These are phyloP conservation scores for Macrolepiota albuminosa DNA, from an alignment of 768 basidiomycete genomes.

Conservation along the genomic window DNA sequence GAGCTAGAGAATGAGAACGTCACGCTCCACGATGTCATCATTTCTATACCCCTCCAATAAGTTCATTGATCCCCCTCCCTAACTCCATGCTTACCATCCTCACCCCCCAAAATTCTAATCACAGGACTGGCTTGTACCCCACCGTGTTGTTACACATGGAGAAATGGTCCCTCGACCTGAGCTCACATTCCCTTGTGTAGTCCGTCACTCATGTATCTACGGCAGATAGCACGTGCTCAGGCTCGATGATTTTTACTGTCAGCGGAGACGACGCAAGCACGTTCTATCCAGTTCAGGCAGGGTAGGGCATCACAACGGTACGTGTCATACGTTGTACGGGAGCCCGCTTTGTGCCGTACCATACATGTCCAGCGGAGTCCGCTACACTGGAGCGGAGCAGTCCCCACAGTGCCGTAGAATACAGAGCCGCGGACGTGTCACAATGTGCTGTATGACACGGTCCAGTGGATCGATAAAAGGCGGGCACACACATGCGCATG, in stretches of 20 bases:
- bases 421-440: no score
- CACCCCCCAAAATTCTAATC: background rate
- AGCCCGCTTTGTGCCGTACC: no score
- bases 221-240: constrained; percentile 58
- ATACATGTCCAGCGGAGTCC: no score
- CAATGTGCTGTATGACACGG: no score
- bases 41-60: constrained; percentile 91
- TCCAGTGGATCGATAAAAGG: no score
- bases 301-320: no score
- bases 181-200: constrained; percentile 84
- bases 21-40: constrained; percentile 77
- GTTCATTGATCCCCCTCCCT: constrained; percentile 17
- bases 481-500: no score
- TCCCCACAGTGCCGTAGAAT: no score
- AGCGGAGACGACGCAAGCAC: constrained; percentile 75
- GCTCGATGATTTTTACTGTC: constrained; percentile 88
- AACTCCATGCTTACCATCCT: background rate
- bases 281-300: constrained; percentile 93
- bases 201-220: constrained; percentile 63
- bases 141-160: constrained; percentile 73
- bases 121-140: constrained; percentile 77
- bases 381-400: no score
- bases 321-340: no score
- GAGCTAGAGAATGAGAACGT: constrained; percentile 87
- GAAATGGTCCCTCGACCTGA: constrained; percentile 79